These are phyloP conservation scores for Phoenix dactylifera DNA, from an alignment of 176 grass and related monocot genomes.

Conservation along the genomic window DNA sequence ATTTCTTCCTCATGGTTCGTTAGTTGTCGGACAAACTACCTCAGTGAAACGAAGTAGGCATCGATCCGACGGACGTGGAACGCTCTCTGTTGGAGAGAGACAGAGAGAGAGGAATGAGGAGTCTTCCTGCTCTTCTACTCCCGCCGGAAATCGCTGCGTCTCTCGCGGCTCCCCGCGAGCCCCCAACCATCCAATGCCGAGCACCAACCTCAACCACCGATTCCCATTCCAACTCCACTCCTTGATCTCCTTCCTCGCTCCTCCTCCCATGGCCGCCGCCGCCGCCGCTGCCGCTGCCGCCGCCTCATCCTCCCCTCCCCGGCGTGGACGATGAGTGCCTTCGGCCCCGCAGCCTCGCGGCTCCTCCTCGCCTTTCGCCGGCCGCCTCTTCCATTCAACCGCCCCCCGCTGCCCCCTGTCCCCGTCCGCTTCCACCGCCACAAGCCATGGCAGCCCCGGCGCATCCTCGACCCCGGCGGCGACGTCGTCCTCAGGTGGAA, in stretches of 20 bases:
- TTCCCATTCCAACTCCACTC: not conserved
- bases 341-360: not conserved
- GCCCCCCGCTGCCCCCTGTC: not conserved
- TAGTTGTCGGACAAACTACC: too few relatives aligned
- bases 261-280: slow-evolving; percentile 2
- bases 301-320: not conserved
- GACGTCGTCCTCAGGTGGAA: slow-evolving; percentile 72
- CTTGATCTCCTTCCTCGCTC: not conserved
- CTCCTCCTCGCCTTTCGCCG: not conserved
- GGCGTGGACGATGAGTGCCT: slow-evolving; percentile 12
- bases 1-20: too few relatives aligned
- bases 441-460: slow-evolving; percentile 50
- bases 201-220: not conserved
- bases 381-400: not conserved
- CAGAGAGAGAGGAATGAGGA: not conserved
- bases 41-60: too few relatives aligned
- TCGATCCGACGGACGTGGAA: too few relatives aligned
- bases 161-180: slow-evolving; percentile 4
- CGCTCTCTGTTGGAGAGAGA: not conserved
- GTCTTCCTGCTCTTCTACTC: not conserved
- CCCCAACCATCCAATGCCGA: not conserved
- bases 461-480: slow-evolving; percentile 90
- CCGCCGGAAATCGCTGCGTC: slow-evolving; percentile 1
- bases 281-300: not conserved
- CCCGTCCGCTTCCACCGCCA: not conserved